Conservation (phyloP, 164 flowering plant genomes). For the grape (Vitis vinifera) region ASM3070453v1 NC_081821.1:5561001-5561500, state of each 20-base stretch:
- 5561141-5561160: background rate
- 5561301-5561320: too few species aligned
- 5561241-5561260: background rate
- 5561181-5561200: background rate
- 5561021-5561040: background rate
- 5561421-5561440: too few species aligned
- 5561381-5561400: too few species aligned
- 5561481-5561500: too few species aligned
- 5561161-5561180: background rate
- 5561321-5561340: too few species aligned
- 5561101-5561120: slow-evolving; percentile 1
- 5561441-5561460: too few species aligned
- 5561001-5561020: background rate
- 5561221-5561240: background rate
- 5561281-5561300: too few species aligned
- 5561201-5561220: background rate
- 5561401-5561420: too few species aligned
- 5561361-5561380: too few species aligned
- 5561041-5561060: slow-evolving; percentile 6
- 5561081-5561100: slow-evolving; percentile 10
- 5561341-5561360: too few species aligned
- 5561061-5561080: slow-evolving; percentile 15
- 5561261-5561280: background rate
- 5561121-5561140: background rate
- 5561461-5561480: too few species aligned